Conservation (phyloP, 1,284 basidiomycete genomes). For the Puccinia coronata region DNA sequence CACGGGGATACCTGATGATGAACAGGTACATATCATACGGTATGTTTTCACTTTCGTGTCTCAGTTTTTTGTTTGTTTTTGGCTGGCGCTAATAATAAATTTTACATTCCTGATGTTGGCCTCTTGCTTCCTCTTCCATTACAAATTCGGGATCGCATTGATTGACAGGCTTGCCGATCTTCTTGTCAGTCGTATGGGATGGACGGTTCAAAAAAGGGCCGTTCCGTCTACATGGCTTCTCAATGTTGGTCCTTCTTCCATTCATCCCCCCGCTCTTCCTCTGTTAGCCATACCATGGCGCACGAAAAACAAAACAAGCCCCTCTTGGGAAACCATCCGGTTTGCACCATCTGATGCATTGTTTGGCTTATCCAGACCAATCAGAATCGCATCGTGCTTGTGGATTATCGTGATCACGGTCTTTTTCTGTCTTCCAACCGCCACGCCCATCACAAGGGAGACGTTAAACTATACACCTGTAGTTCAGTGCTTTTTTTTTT, state of each 20-base stretch:
- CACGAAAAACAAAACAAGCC: no score
- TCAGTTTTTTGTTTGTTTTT: not conserved
- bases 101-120: slow-evolving; percentile 13
- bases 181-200: slow-evolving; percentile 67
- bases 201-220: slow-evolving; percentile 69
- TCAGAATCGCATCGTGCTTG: slow-evolving; percentile 50
- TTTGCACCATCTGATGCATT: no score
- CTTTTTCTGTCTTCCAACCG: slow-evolving; percentile 57
- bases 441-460: slow-evolving; percentile 66
- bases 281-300: slow-evolving; percentile 56
- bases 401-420: slow-evolving; percentile 56
- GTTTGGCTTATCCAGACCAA: slow-evolving; percentile 38
- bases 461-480: slow-evolving; percentile 74
- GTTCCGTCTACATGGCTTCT: slow-evolving; percentile 66
- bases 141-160: not conserved
- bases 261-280: slow-evolving; percentile 61
- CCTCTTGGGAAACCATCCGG: no score
- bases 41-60: not conserved
- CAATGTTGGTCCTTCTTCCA: slow-evolving; percentile 5
- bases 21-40: slow-evolving; percentile 3
- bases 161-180: slow-evolving; percentile 67
- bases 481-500: no score
- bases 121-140: not conserved
- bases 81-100: slow-evolving; percentile 52
- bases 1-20: not conserved